phyloP scores from a whole-genome alignment of 768 basidiomycete genomes.

The Pholiota conissans region DNA sequence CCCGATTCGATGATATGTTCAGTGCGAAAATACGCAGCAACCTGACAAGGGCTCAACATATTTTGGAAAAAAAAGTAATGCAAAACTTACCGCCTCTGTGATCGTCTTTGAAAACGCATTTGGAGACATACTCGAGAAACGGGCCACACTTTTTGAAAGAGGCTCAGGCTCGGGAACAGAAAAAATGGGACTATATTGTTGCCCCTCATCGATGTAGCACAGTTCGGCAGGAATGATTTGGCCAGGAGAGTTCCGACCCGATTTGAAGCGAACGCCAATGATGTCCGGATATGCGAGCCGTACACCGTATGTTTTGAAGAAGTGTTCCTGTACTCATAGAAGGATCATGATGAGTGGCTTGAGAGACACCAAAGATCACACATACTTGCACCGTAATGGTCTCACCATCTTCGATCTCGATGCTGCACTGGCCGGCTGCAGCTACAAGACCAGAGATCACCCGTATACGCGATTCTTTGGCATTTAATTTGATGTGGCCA shows the following conservation, averaged over 20 bases:
- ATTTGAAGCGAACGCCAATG: slow-evolving; percentile 38
- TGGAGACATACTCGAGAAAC: slow-evolving; percentile 48
- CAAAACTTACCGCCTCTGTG: slow-evolving; percentile 21
- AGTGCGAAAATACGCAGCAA: slow-evolving; percentile 19
- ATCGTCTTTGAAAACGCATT: slow-evolving; percentile 42
- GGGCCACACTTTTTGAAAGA: slow-evolving; percentile 50
- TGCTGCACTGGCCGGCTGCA: slow-evolving; percentile 37
- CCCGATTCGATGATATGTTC: slow-evolving; percentile 39
- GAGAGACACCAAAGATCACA: not conserved
- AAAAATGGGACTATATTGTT: slow-evolving; percentile 50
- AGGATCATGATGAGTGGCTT: not conserved
- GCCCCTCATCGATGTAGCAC: slow-evolving; percentile 43
- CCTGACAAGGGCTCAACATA: slow-evolving; percentile 14
- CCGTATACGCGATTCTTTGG: slow-evolving; percentile 21
- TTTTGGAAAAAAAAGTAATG: no score
- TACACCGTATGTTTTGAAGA: slow-evolving; percentile 31
- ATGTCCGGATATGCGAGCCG: slow-evolving; percentile 32
- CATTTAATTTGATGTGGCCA: slow-evolving; percentile 12
- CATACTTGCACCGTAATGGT: slow-evolving; percentile 40
- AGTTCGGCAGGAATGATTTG: slow-evolving; percentile 50
- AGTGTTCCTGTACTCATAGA: slow-evolving; percentile 43
- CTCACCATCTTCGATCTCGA: slow-evolving; percentile 40
- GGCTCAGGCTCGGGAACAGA: no score
- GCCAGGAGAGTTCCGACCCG: slow-evolving; percentile 20
- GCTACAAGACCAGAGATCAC: slow-evolving; percentile 37